Evolutionary conservation across 345 rosid species (phyloP).

Genomic region (Ailanthus altissimus): DNA sequence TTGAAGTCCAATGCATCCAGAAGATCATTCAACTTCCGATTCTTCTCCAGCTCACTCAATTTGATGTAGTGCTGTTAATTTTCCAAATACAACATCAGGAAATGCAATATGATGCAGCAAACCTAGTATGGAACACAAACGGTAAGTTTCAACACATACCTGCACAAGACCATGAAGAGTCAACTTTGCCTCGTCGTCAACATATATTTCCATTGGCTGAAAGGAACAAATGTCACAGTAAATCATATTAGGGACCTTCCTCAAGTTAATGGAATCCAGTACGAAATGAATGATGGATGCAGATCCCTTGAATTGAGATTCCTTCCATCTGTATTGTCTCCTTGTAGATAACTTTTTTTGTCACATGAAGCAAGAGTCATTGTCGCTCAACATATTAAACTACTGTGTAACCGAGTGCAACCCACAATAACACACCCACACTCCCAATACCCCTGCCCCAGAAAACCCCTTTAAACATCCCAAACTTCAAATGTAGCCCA

Average conservation of each 20-base stretch:
- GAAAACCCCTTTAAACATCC: conserved; percentile 12
- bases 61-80: conserved; percentile 92
- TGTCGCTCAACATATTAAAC: conserved; percentile 25
- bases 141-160: conserved; percentile 38
- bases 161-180: conserved; percentile 99
- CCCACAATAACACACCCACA: conserved; percentile 12
- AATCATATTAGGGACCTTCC: conserved; percentile 72
- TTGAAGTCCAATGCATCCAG: conserved; percentile 99
- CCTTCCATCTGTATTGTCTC: conserved; percentile 52
- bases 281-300: conserved; percentile 60
- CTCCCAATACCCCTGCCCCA: background rate
- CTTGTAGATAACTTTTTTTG: conserved; percentile 33
- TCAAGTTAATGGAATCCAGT: conserved; percentile 64
- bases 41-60: conserved; percentile 90
- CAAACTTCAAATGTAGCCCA: background rate
- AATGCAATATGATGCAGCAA: background rate
- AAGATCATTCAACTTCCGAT: conserved; percentile 93
- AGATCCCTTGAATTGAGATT: conserved; percentile 48
- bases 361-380: conserved; percentile 33
- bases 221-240: conserved; percentile 78
- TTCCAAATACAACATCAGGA: background rate
- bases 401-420: conserved; percentile 15
- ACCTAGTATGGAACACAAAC: background rate
- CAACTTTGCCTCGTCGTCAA: conserved; percentile 96
- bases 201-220: conserved; percentile 99